Conservation (phyloP, 768 basidiomycete species). For the Lentinus brumalis region DNA sequence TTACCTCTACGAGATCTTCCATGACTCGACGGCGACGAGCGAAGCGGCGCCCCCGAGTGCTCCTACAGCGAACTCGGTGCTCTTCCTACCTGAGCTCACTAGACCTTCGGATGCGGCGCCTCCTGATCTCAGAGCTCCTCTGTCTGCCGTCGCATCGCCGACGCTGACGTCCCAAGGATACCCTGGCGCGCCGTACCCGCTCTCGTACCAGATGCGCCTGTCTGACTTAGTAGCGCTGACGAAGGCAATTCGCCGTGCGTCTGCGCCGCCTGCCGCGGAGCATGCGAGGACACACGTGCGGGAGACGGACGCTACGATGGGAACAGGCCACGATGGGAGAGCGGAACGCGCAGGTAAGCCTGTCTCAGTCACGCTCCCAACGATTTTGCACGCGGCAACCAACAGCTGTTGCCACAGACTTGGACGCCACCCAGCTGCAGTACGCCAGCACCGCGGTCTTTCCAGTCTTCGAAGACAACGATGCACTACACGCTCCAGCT, state of each 20-base stretch:
- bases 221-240: constrained; percentile 18
- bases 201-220: constrained; percentile 20
- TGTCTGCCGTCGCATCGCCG: neutral
- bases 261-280: neutral
- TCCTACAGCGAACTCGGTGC: constrained; percentile 2
- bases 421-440: no score
- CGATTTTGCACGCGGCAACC: no score
- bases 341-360: no score
- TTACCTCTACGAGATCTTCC: constrained; percentile 2
- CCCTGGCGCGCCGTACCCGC: constrained; percentile 3
- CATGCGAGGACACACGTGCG: neutral
- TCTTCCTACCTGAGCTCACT: neutral
- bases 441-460: neutral
- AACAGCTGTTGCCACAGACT: no score
- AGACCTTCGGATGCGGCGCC: neutral
- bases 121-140: constrained; percentile 1
- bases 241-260: constrained; percentile 7
- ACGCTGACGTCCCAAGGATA: neutral
- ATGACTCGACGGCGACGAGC: neutral
- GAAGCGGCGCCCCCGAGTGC: neutral
- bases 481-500: neutral
- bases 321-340: no score
- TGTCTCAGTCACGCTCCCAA: no score
- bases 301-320: neutral
- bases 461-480: neutral